phyloP scores from a whole-genome alignment of 139 green algal species.

The Chlorella sp. region DNA sequence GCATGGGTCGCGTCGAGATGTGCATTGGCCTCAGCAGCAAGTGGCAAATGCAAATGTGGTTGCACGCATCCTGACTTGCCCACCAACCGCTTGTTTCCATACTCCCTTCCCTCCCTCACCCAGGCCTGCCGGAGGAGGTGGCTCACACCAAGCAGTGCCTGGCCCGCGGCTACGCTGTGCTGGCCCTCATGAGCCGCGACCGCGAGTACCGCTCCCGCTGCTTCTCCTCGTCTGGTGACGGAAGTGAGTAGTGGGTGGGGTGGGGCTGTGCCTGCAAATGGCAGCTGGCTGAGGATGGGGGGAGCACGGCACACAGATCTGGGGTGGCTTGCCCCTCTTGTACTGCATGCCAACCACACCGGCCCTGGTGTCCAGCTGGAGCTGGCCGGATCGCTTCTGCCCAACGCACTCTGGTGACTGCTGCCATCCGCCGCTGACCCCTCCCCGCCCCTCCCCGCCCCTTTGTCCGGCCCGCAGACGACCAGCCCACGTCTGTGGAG shows the following conservation, averaged over 20 bases:
- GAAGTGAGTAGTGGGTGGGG: slow-evolving; percentile 1
- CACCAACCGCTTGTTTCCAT: background rate
- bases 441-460: background rate
- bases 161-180: slow-evolving; percentile 21
- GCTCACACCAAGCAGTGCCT: slow-evolving; percentile 33
- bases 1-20: too few species aligned
- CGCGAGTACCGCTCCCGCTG: slow-evolving; percentile 3
- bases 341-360: too few species aligned
- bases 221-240: background rate
- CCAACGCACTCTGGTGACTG: too few species aligned
- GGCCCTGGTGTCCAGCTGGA: too few species aligned
- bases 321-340: too few species aligned
- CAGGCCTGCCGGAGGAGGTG: slow-evolving; percentile 30
- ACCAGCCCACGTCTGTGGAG: background rate
- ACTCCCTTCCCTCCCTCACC: too few species aligned
- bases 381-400: too few species aligned
- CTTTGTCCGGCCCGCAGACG: background rate
- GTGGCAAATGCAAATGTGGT: background rate
- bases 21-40: background rate
- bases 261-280: too few species aligned
- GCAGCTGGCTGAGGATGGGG: too few species aligned
- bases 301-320: too few species aligned
- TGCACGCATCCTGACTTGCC: background rate
- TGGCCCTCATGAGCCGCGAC: slow-evolving; percentile 20
- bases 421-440: background rate